Base-by-base conservation (phyloP, 768 basidiomycete genomes). In the Leccinum uliginosum region DNA sequence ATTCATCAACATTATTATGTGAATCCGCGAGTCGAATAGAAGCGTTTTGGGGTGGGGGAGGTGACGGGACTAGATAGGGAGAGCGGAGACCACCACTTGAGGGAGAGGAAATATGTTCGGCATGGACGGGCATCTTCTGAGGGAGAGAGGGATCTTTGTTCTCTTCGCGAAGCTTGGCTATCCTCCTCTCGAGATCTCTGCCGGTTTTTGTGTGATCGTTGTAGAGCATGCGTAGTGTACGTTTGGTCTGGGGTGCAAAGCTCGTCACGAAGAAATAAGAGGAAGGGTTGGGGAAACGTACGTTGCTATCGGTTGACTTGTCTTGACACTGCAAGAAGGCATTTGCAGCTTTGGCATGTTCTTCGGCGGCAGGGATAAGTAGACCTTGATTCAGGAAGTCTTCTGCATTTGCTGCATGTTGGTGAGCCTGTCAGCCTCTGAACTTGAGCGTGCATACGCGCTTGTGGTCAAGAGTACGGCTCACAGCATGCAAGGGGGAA, bases 331-430 rank as follows among this genome's bases (percentile, higher is more conserved):
- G 82, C 56, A 80, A 70, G 66, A 90, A 92, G 2, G 87, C 86
- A 58, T 85, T 84, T 15, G 90, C 89, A 27, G 91, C 89, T 65
- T 85, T 87, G 59, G 75, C 69, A 62, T 92, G 87, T 60, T 91
- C 87, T 59, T 89, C 85, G 24, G 83, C 78, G 11, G 91, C 87
- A 34, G 83, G 82, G 21, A 90, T 80, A 52, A 90, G 78, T 6
- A 89, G 75, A 12, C 91, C 91, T 57, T 82, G 80, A 12, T 76
- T 77, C 46, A 80, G 66, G 64, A 80, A 83, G 57, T 91, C 89
- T 51, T 92, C 89, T 34, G 89, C 90, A 64, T 87, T 87, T 15
- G 85, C 84, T 53, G 87, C 87, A 72, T 91, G 89, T 64, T 87
- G 84, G 69, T 93, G 88, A 21, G 91, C 90, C 89, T 92, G 68